Evolutionary conservation across 1,139 yeast species (phyloP).

Genomic region (Suhomyces bokatorum): DNA sequence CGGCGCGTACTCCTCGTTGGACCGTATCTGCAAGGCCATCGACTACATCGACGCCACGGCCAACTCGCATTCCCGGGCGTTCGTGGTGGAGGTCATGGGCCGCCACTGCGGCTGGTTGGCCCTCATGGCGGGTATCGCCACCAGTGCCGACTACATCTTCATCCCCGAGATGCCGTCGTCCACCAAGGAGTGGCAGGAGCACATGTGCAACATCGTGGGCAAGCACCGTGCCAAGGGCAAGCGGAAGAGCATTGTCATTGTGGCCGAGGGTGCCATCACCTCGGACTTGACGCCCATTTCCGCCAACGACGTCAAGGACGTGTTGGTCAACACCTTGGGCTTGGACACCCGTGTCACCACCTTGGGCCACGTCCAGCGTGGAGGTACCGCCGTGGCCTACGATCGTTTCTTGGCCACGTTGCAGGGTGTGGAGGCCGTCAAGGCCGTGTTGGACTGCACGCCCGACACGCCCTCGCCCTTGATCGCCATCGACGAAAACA

Average conservation of each 20-base stretch:
- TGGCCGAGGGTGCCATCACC: conserved; percentile 96
- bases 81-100: conserved; percentile 98
- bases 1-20: conserved; percentile 93
- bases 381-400: conserved; percentile 95
- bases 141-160: conserved; percentile 91
- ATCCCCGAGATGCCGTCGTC: conserved; percentile 76
- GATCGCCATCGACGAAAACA: conserved; percentile 87
- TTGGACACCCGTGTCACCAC: conserved; percentile 94
- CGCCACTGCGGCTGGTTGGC: conserved; percentile 99
- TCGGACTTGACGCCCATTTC: conserved; percentile 78
- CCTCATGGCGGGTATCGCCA: conserved; percentile 91
- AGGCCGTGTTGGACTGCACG: conserved; percentile 83
- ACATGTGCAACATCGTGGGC: conserved; percentile 65
- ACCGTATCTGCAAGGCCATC: conserved; percentile 88
- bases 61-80: conserved; percentile 93
- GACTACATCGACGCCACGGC: conserved; percentile 98
- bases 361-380: conserved; percentile 96
- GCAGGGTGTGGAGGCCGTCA: conserved; percentile 97
- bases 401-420: conserved; percentile 89
- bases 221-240: conserved; percentile 86
- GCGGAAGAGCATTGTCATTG: conserved; percentile 92
- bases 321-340: conserved; percentile 70
- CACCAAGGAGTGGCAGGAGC: conserved; percentile 75
- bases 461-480: conserved; percentile 94
- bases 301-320: conserved; percentile 75